Conservation (phyloP, 805 yeast species). For the Kuraishia piskuri region DNA sequence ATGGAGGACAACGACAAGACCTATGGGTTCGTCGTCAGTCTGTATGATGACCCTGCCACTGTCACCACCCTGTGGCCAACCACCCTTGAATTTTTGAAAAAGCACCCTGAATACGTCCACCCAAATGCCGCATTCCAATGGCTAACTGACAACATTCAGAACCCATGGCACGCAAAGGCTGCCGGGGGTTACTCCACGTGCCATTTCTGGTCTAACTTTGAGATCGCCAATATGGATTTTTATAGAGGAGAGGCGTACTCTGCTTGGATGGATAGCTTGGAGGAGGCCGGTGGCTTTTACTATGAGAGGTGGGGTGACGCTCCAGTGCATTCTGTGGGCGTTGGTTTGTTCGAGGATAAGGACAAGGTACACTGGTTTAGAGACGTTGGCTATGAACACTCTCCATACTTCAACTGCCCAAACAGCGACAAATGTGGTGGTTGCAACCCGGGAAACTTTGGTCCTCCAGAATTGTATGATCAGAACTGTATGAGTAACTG, state of each 20-base stretch:
- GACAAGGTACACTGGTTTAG: constrained; percentile 42
- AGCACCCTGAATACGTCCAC: constrained; percentile 50
- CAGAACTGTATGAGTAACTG: constrained; percentile 70
- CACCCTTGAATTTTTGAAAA: constrained; percentile 53
- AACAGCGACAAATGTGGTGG: constrained; percentile 18
- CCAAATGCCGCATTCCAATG: constrained; percentile 60
- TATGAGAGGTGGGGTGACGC: constrained; percentile 64
- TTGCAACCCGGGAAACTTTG: constrained; percentile 14
- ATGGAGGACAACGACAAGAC: constrained; percentile 68
- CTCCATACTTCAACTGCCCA: constrained; percentile 41
- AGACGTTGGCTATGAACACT: constrained; percentile 43
- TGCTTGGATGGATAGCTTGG: constrained; percentile 59
- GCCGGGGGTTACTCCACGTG: constrained; percentile 65
- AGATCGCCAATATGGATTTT: constrained; percentile 65
- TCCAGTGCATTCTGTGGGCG: constrained; percentile 43
- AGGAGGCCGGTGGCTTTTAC: constrained; percentile 71
- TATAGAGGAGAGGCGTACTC: constrained; percentile 66
- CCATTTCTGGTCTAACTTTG: constrained; percentile 86
- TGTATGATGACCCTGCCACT: constrained; percentile 57
- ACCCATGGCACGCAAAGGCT: constrained; percentile 31
- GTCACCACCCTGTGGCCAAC: constrained; percentile 73
- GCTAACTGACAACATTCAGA: constrained; percentile 64
- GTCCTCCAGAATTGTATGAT: constrained; percentile 28
- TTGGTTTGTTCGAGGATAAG: constrained; percentile 38
- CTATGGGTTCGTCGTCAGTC: constrained; percentile 70